Base-by-base conservation (phyloP, 768 basidiomycete species). In the Botryobasidium botryosum region DNA sequence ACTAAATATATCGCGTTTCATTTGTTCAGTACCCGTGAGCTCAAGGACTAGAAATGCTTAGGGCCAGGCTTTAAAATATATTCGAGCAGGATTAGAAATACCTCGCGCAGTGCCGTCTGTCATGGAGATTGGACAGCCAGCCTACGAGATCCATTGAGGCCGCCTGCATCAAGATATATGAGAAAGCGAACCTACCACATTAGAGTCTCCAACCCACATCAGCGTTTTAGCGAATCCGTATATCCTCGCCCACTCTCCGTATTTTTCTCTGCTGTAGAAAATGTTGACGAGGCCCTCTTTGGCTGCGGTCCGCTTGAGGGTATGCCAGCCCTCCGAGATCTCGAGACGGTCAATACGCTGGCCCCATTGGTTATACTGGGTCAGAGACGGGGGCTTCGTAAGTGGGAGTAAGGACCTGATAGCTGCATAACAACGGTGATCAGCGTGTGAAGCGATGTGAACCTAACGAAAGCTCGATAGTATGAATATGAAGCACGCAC, bases 361-460 rank as follows among this genome's bases (percentile, higher is more conserved):
- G 0, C 81, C 81, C 75, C 74, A 84, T 50, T 81, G 74, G 52
- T 83, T 67, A 54, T 81, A 85, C 57, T 84, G 83, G 0, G 65
- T 66, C 18, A 85, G 57, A 4, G 32, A 26, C 2, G 55, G 53
- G 31, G 53, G 51, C 18, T 39, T 13, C 7, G 57, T 63, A 0
- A 78, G 75, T 17, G 70, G 69, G 2, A 59, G 55, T 1, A 69
- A 62, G 18, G 59, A 53, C 25, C 56, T 53, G 29, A 80, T 56
- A 1, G 62, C 59, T 76, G 72, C 38, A 80, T 63, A n/a, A 59
- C 79, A 81, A 44, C 18, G 38, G 35, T 7, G 20, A 38, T 8
- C 10, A 33, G 31, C 31, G 10, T 33, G 31, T 8, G 31, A 17
- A 33, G 3, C n/a, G 1, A 29, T 50, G 47, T 20, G 20, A 41